A percentile compares a stretch with the other conserved stretches of the same genome.
Conservation (phyloP, 176 grass and related monocot genomes). For the Eleusine indica region DNA sequence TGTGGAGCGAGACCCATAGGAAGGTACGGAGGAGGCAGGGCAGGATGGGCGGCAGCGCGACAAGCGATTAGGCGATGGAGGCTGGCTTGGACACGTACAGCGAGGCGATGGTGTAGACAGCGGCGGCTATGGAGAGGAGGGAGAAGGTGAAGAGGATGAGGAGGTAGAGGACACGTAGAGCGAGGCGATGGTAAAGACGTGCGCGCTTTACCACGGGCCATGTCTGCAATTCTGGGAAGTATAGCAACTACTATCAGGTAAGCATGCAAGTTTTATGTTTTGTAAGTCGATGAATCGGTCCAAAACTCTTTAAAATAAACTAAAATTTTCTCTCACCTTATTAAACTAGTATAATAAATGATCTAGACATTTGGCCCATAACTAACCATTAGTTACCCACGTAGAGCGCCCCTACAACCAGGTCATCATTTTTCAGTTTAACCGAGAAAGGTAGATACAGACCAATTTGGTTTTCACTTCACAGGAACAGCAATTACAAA, state of each 20-base stretch:
- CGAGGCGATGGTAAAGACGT: slow-evolving; percentile 38
- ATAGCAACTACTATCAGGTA: too few species aligned
- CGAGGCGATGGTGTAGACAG: slow-evolving; percentile 91
- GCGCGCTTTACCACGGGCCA: not conserved
- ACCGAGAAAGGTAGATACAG: not conserved
- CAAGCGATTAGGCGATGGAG: slow-evolving; percentile 63
- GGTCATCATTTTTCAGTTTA: not conserved
- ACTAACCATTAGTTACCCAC: too few species aligned
- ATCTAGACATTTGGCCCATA: too few species aligned
- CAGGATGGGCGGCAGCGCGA: slow-evolving; percentile 69
- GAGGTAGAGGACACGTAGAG: slow-evolving; percentile 71
- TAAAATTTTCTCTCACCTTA: too few species aligned
- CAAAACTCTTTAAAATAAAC: too few species aligned
- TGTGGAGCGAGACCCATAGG: slow-evolving; percentile 77
- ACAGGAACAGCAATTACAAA: not conserved
- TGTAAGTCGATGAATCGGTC: too few species aligned
- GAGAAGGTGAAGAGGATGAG: slow-evolving; percentile 96
- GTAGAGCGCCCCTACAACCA: too few species aligned
- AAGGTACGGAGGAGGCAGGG: slow-evolving; percentile 86
- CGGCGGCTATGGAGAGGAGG: slow-evolving; percentile 89
- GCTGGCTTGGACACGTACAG: slow-evolving; percentile 87
- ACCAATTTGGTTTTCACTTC: too few species aligned
- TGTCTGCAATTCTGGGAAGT: not conserved
- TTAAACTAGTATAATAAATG: slow-evolving; percentile 18
- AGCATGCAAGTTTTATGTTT: too few species aligned